phyloP scores from a whole-genome alignment of 768 basidiomycete species.

The Auricularia auricula-judae region DNA sequence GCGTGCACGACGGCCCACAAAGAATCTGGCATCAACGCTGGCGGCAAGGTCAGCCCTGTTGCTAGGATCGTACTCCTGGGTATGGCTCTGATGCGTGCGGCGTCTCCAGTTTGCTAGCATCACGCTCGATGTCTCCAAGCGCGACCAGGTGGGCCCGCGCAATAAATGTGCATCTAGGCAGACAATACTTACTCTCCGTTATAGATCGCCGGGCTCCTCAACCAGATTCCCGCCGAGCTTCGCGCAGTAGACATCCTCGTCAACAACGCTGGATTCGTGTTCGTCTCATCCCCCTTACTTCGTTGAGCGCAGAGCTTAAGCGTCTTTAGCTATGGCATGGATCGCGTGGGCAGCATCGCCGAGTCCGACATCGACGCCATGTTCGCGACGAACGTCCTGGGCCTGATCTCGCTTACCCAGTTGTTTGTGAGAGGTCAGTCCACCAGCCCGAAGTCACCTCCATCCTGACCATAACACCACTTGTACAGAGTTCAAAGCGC shows the following conservation, averaged over 20 bases:
- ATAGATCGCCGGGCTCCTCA: conserved; percentile 41
- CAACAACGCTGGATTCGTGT: conserved; percentile 81
- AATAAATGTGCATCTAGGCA: background rate
- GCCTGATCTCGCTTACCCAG: conserved; percentile 76
- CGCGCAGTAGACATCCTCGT: conserved; percentile 73
- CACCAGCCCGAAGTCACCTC: background rate
- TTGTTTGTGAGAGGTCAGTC: conserved; percentile 46
- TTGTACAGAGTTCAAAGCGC: conserved; percentile 59
- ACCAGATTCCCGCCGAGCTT: conserved; percentile 59
- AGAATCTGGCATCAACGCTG: conserved; percentile 56
- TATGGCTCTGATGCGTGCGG: too few relatives aligned
- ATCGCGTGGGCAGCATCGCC: conserved; percentile 73
- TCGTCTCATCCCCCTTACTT: background rate
- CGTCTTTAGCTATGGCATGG: conserved; percentile 44
- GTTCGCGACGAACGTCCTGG: conserved; percentile 52
- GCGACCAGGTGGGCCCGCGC: conserved; percentile 35
- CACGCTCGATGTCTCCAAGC: conserved; percentile 73
- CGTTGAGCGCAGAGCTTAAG: background rate
- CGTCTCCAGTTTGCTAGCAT: conserved; percentile 40
- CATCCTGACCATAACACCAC: conserved; percentile 3
- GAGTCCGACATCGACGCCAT: conserved; percentile 65
- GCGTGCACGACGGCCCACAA: conserved; percentile 60
- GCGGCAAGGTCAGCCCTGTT: conserved; percentile 37
- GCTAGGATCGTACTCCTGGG: background rate
- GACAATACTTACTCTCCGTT: background rate